Percentiles rank a stretch among this genome's conserved stretches.
These are phyloP conservation scores for Xylaria castorea DNA, from an alignment of 495 filamentous ascomycete genomes.

Conservation along the genomic window DNA sequence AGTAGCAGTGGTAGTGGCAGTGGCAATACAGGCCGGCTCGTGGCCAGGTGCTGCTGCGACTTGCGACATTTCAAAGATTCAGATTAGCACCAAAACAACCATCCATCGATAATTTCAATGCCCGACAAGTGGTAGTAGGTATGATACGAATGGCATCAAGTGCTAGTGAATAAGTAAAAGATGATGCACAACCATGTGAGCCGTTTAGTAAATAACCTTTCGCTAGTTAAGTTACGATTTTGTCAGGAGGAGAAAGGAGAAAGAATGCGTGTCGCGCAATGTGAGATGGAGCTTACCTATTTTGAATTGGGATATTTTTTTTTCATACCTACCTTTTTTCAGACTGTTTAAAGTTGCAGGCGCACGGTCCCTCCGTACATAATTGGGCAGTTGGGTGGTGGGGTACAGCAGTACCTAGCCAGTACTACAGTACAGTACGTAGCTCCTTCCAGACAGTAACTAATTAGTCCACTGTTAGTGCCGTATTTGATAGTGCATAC, in stretches of 20 bases:
- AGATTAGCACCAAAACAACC: conserved; percentile 24
- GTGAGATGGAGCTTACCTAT: conserved; percentile 5
- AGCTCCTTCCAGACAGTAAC: neutral
- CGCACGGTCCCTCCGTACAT: conserved; percentile 4
- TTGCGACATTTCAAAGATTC: conserved; percentile 30
- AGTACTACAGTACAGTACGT: neutral
- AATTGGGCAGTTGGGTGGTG: conserved; percentile 5
- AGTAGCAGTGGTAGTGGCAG: conserved; percentile 27
- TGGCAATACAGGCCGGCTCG: conserved; percentile 12
- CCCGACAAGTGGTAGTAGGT: conserved; percentile 14
- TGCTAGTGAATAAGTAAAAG: conserved; percentile 10
- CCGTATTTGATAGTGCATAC: no score
- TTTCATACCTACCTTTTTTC: neutral
- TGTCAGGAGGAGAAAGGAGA: conserved; percentile 10
- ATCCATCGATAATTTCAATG: conserved; percentile 21
- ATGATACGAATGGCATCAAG: neutral
- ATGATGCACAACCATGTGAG: conserved; percentile 17
- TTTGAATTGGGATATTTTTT: conserved; percentile 14
- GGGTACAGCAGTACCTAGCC: neutral
- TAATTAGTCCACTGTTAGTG: no score
- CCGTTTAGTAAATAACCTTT: neutral
- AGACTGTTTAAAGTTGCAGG: neutral
- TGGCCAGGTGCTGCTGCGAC: conserved; percentile 23
- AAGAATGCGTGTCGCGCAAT: conserved; percentile 8
- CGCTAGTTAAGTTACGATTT: conserved; percentile 5